Evolutionary conservation across 139 green algal genomes (phyloP), one percentile per base, ranked within the genome.

Genomic region (Picochlorum sp.): DNA sequence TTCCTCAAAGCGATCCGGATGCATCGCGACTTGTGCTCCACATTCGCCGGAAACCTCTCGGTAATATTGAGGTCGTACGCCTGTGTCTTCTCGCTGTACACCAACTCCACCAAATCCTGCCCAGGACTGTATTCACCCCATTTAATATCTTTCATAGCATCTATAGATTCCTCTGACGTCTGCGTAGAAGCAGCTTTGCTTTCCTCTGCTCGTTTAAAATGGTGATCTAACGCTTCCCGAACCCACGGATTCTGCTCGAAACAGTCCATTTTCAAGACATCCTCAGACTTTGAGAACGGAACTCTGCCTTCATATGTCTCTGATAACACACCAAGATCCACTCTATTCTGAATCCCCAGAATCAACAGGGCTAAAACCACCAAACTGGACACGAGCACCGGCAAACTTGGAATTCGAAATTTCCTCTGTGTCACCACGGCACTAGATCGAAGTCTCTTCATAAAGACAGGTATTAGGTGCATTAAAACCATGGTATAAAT

Each of bases 171-270:
- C 45, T 74, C 59, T 4, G 15, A 70, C 13, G 16, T 74, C 49
- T 74, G 71, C 4, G 34, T 65, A 61, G 65, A 74, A 6, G 26
- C 18, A 8, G 52, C 46, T 13, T 58, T 49, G 3, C 59, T 24
- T 11, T 21, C 46, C 58, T 64, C 50, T 2, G 71, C 49, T 9
- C 32, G 62, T 20, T 18, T 24, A 37, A 56, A 78, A 21, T 64
- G 73, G 6, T 21, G 13, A 5, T 78, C 71, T 37, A 78, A 21
- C 10, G 71, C 56, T 2, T 50, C 49, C 32, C 61, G 38, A 38
- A 78, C 60, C 71, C 71, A 78, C 1, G 60, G 41, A 24, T 62
- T 64, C 23, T 60, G 24, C 6, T 56, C 41, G 13, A 78, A 70
- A 56, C 71, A 78, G 16, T 54, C 18, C 47, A 21, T 54, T 13